Evolutionary conservation across 495 filamentous ascomycete species (phyloP).

Genomic region (Podospora bellae-mahoneyi): DNA sequence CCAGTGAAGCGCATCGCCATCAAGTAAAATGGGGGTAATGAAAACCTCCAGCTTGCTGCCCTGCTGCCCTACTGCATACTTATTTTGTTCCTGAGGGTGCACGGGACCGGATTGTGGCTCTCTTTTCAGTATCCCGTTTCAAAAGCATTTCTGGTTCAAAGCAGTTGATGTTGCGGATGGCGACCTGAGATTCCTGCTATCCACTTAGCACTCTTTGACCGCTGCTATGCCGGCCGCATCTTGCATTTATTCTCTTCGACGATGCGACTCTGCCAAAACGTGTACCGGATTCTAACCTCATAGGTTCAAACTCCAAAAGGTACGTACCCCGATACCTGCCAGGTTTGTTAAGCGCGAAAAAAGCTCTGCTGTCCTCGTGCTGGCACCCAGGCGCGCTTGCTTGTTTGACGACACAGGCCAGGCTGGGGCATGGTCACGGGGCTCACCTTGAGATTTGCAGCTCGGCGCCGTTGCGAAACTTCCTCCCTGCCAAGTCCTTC

Average conservation of each 20-base stretch:
- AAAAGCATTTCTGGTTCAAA: not conserved
- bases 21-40: constrained; percentile 45
- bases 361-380: constrained; percentile 37
- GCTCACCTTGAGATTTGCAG: constrained; percentile 19
- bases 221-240: constrained; percentile 23
- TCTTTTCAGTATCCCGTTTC: constrained; percentile 7
- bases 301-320: not conserved
- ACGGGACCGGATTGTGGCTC: constrained; percentile 21
- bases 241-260: constrained; percentile 3
- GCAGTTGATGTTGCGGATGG: constrained; percentile 3
- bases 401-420: constrained; percentile 2
- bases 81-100: constrained; percentile 22
- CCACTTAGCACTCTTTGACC: constrained; percentile 20
- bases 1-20: constrained; percentile 26
- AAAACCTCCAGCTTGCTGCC: constrained; percentile 23
- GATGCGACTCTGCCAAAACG: not conserved
- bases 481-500: constrained; percentile 26
- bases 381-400: constrained; percentile 13
- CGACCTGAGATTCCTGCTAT: constrained; percentile 2
- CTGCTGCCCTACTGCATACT: no score
- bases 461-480: constrained; percentile 15
- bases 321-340: not conserved
- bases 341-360: constrained; percentile 8
- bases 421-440: constrained; percentile 24
- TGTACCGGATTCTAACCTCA: not conserved